Conservation (phyloP, 768 basidiomycete species). For the Baorangia bicolor region DNA sequence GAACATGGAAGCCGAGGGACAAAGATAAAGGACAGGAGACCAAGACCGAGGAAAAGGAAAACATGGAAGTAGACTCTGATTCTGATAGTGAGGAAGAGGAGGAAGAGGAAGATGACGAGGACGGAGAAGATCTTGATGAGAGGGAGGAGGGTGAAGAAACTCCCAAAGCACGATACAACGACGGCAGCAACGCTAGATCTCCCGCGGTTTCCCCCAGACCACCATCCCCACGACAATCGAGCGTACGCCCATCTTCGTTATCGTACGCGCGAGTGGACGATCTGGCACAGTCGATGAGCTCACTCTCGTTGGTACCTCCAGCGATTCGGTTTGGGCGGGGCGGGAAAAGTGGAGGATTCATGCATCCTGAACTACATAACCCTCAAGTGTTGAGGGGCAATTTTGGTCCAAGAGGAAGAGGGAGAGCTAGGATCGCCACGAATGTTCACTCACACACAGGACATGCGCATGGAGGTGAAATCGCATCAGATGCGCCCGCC, state of each 20-base stretch:
- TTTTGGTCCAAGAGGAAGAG: slow-evolving; percentile 33
- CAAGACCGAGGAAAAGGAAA: slow-evolving; percentile 9
- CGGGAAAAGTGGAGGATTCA: slow-evolving; percentile 54
- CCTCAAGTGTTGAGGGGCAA: slow-evolving; percentile 29
- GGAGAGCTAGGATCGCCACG: slow-evolving; percentile 28
- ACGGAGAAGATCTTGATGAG: slow-evolving; percentile 20
- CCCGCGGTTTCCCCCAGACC: slow-evolving; percentile 19
- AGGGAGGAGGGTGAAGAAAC: slow-evolving; percentile 27
- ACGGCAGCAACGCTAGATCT: slow-evolving; percentile 17
- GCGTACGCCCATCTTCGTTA: slow-evolving; percentile 11
- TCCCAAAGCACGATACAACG: slow-evolving; percentile 24
- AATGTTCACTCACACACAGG: slow-evolving; percentile 17
- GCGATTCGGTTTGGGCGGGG: slow-evolving; percentile 76
- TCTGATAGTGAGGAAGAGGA: slow-evolving; percentile 18
- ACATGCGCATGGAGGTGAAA: slow-evolving; percentile 9
- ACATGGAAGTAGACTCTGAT: slow-evolving; percentile 26
- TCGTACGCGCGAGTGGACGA: slow-evolving; percentile 41
- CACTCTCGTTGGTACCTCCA: slow-evolving; percentile 62
- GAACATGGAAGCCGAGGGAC: slow-evolving; percentile 62
- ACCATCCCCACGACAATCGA: slow-evolving; percentile 22
- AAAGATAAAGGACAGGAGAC: slow-evolving; percentile 15
- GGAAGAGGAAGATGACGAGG: slow-evolving; percentile 9
- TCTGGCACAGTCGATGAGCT: slow-evolving; percentile 46
- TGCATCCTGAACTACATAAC: slow-evolving; percentile 33
- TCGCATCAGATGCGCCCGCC: not conserved